Evolutionary conservation across 2,329 filamentous ascomycete species (phyloP).

Genomic region (Ceratocystis eucalypticola): DNA sequence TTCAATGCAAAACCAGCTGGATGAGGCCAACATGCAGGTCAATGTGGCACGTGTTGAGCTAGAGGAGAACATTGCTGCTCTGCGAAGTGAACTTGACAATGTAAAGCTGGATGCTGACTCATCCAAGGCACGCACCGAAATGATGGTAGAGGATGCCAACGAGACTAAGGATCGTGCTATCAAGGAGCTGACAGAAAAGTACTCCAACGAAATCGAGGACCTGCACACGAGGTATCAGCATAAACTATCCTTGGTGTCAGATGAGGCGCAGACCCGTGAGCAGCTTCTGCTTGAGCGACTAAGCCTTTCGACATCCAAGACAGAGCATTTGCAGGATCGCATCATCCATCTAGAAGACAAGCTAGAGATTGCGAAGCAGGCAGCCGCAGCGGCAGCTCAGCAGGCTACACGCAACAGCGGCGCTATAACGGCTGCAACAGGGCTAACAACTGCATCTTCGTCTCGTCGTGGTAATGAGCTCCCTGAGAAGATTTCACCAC

Average conservation of each 20-base stretch:
- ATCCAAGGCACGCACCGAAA: constrained; percentile 65
- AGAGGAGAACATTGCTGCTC: constrained; percentile 60
- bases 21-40: constrained; percentile 71
- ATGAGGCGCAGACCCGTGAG: constrained; percentile 72
- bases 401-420: constrained; percentile 49
- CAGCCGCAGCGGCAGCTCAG: constrained; percentile 67
- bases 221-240: constrained; percentile 62
- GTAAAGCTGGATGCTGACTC: constrained; percentile 69
- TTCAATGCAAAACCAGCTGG: constrained; percentile 67
- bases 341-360: constrained; percentile 78
- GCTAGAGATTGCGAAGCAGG: constrained; percentile 76
- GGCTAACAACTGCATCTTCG: background rate
- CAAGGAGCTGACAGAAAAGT: constrained; percentile 40
- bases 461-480: constrained; percentile 29
- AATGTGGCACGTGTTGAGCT: constrained; percentile 70
- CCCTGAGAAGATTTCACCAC: constrained; percentile 81
- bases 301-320: constrained; percentile 69
- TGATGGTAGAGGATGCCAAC: constrained; percentile 70
- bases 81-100: constrained; percentile 64
- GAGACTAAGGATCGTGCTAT: constrained; percentile 48
- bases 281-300: constrained; percentile 69
- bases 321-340: constrained; percentile 73
- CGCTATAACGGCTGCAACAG: constrained; percentile 22
- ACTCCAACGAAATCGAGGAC: constrained; percentile 59
- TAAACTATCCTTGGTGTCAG: constrained; percentile 56